phyloP scores from a whole-genome alignment of 1,284 basidiomycete species.

The Austroboletus rostrupii region DNA sequence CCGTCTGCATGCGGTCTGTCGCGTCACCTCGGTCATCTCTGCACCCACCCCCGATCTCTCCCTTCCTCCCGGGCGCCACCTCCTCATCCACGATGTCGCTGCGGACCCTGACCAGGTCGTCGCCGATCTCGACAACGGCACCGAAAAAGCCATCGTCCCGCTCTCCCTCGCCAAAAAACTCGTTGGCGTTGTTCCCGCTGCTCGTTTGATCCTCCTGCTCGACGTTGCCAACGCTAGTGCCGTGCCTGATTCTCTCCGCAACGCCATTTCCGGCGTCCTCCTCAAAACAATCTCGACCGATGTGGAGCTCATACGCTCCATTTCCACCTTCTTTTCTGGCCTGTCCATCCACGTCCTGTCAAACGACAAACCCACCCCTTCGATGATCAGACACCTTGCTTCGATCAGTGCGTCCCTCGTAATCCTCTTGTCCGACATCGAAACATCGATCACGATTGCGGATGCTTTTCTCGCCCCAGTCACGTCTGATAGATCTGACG shows the following conservation, averaged over 20 bases:
- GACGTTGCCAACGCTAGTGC: slow-evolving; percentile 70
- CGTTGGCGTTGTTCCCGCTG: slow-evolving; percentile 63
- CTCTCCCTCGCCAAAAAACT: slow-evolving; percentile 63
- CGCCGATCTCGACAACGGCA: slow-evolving; percentile 70
- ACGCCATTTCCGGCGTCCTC: slow-evolving; percentile 71
- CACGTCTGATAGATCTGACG: slow-evolving; percentile 86
- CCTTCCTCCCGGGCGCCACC: slow-evolving; percentile 36
- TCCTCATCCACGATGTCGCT: slow-evolving; percentile 54
- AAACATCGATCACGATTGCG: slow-evolving; percentile 67
- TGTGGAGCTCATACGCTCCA: slow-evolving; percentile 65
- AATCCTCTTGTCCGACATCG: slow-evolving; percentile 67
- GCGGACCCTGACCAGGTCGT: slow-evolving; percentile 56
- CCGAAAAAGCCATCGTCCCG: slow-evolving; percentile 73
- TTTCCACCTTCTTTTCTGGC: slow-evolving; percentile 69
- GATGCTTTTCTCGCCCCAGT: slow-evolving; percentile 85
- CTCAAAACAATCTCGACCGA: slow-evolving; percentile 68
- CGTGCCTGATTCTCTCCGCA: slow-evolving; percentile 68
- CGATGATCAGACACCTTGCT: slow-evolving; percentile 53
- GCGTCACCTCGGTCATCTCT: slow-evolving; percentile 74
- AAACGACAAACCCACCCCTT: slow-evolving; percentile 48
- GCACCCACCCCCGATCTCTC: slow-evolving; percentile 35
- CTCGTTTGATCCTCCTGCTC: slow-evolving; percentile 72
- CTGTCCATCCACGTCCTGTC: slow-evolving; percentile 63
- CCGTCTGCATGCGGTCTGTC: slow-evolving; percentile 59
- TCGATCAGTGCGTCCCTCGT: slow-evolving; percentile 66